These are phyloP conservation scores for Colletotrichum sp. DNA, from an alignment of 2,329 filamentous ascomycete genomes.

Conservation along the genomic window DNA sequence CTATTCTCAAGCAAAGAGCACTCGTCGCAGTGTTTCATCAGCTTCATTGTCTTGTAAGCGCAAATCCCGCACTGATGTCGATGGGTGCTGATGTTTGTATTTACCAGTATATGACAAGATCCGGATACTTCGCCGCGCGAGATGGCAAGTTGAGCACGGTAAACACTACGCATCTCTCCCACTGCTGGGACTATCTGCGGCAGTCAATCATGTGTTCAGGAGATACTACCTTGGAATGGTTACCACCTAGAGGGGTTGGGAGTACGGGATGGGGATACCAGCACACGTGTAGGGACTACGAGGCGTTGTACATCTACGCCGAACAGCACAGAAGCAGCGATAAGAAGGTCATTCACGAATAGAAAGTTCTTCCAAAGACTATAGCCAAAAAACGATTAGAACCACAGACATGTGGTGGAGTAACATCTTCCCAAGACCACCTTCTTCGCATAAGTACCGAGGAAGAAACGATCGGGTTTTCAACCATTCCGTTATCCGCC, in stretches of 20 bases:
- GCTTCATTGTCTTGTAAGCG: not conserved
- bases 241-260: not conserved
- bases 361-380: not conserved
- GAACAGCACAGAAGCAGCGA: not conserved
- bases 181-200: constrained; percentile 53
- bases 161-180: constrained; percentile 41
- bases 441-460: not conserved
- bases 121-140: not conserved
- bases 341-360: not conserved
- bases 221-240: constrained; percentile 48
- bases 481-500: not conserved
- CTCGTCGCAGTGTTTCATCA: not conserved
- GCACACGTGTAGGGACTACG: constrained; percentile 29
- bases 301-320: not conserved
- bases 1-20: not conserved
- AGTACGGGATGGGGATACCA: constrained; percentile 22
- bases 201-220: constrained; percentile 50
- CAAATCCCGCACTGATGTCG: not conserved
- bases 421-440: not conserved
- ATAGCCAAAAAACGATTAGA: not conserved
- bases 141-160: not conserved
- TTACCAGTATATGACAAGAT: not conserved
- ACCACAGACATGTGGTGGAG: not conserved
- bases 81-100: not conserved
- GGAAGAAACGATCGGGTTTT: not conserved